Base-by-base conservation (phyloP, 805 yeast species). In the Jamesozyma lodderae region DNA sequence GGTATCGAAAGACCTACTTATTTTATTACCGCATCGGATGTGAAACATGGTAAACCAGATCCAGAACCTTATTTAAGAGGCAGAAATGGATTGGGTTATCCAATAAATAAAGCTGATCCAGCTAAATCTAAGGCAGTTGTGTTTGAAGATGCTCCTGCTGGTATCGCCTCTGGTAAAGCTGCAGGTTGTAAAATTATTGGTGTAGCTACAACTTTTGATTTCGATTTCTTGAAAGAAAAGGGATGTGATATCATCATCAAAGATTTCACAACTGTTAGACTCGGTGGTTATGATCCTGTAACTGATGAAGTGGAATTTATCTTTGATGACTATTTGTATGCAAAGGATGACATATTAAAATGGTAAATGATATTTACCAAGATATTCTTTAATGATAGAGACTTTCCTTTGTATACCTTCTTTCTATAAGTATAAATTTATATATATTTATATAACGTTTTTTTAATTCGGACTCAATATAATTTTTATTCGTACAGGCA, bases 141-240 rank as follows among this genome's bases (percentile, higher is more conserved):
- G 31, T 83, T 84, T 55, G 95, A 84, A 65, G 95, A 84, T 57
- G 94, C 94, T 35, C 90, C 88, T 39, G 88, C 92, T 34, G 94
- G 95, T 55, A 75, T 83, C 46, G 65, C 73, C 51, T 87, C 94
- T 24, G 94, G 94, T 54, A 75, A 77, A 55, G 82, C 72, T 39
- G 88, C 92, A 17, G 94, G 90, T 42, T 86, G 92, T 57, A 69
- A 73, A 55, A 79, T 82, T 44, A 76, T 84, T 49, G 94, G 94
- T 55, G 79, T 84, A 60, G 81, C 88, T 47, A 80, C 90, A 42
- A 77, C 92, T 38, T 83, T 81, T 59, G 77, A 72, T 47, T 71
- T 81, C 22, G 78, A 77, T 43, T 71, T 71, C 55, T 81, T 84
- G 41, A 71, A 77, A 62, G 73, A 68, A 36, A 75, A 83, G 37